phyloP scores from a whole-genome alignment of 331 rosid genomes.

The Acacia concinna region DNA sequence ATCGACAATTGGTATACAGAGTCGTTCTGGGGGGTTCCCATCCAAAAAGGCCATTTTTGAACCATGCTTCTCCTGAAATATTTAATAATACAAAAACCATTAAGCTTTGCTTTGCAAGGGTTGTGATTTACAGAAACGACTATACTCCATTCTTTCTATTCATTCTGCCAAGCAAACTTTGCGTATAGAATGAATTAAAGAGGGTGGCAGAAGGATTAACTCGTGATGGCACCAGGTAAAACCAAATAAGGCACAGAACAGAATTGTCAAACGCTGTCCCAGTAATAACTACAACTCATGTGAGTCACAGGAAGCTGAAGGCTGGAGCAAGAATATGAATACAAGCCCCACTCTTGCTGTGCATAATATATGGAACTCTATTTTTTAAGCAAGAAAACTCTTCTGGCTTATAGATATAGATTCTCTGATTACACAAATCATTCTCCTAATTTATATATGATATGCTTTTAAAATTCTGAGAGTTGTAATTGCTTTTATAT shows the following conservation, averaged over 20 bases:
- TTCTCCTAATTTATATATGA: neutral
- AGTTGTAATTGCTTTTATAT: neutral
- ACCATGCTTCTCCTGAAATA: slow-evolving; percentile 88
- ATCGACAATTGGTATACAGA: slow-evolving; percentile 89
- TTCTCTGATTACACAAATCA: neutral
- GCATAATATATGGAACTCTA: neutral
- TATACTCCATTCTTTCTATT: neutral
- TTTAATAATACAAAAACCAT: slow-evolving; percentile 20
- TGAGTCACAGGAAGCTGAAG: neutral
- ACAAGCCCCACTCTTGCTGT: neutral
- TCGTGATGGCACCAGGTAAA: slow-evolving; percentile 1
- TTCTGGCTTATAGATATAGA: neutral
- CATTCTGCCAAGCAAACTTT: neutral
- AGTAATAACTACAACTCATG: neutral
- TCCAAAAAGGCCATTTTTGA: slow-evolving; percentile 99
- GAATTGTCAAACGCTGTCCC: neutral
- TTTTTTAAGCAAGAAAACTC: neutral
- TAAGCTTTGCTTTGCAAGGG: neutral
- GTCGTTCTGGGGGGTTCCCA: slow-evolving; percentile 96
- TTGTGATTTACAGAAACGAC: slow-evolving; percentile 2
- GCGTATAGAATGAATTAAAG: neutral
- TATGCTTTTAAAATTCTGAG: neutral
- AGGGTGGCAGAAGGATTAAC: neutral
- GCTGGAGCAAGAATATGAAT: neutral
- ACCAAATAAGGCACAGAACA: neutral